These are phyloP conservation scores for Spatholobus suberectus DNA, from an alignment of 306 rosid species.

Conservation along the genomic window DNA sequence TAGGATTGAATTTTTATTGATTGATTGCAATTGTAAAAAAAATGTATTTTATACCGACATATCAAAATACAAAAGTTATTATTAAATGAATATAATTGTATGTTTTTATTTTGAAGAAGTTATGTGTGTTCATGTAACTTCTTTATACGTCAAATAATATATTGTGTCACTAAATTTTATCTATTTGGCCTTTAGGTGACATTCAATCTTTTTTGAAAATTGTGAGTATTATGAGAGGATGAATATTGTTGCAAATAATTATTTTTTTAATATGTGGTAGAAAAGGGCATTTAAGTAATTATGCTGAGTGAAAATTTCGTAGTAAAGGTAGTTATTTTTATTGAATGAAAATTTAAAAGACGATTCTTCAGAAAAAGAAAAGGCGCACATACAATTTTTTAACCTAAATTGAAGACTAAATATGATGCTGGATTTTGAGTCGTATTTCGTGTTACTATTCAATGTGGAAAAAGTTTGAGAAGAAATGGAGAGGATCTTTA, in stretches of 20 bases:
- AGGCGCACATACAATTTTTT: not conserved
- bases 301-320: not conserved
- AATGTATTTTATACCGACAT: not conserved
- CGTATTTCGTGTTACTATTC: not conserved
- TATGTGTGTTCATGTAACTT: not conserved
- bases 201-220: not conserved
- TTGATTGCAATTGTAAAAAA: not conserved
- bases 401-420: not conserved
- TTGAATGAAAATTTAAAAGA: not conserved
- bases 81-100: not conserved
- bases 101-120: not conserved
- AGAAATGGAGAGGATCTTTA: too few species aligned
- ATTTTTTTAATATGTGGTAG: too few species aligned
- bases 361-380: not conserved
- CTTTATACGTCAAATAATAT: not conserved
- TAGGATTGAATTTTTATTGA: not conserved
- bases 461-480: too few species aligned
- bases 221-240: not conserved
- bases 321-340: not conserved
- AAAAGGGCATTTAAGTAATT: not conserved
- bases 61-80: not conserved
- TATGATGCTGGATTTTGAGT: not conserved
- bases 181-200: too few species aligned
- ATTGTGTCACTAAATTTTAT: not conserved
- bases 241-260: not conserved